Base-by-base conservation (phyloP, 139 green algal genomes). In the Coelastrella sp. region DNA sequence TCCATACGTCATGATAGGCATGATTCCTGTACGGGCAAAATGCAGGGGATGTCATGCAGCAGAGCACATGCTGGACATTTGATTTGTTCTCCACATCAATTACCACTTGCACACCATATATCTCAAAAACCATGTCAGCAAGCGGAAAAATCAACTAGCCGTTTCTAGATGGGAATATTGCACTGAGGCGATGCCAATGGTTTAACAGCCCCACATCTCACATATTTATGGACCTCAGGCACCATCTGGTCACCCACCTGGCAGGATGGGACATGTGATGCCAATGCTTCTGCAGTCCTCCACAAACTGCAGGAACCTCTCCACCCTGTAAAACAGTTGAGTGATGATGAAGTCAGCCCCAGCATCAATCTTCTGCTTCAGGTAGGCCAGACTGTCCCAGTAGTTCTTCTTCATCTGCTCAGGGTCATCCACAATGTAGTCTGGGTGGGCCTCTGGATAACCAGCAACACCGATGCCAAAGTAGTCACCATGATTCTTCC, bases 391-490 rank as follows among this genome's bases (percentile, higher is more conserved):
- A 92, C 98, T 96, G 7, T 91, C 91, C 95, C 93, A 94, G 92
- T 99, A 99, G 84, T 96, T 97, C 85, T 97, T 95, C 80, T 93
- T 90, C 94, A 97, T 97, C 82, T 94, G 73, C 79, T 94, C 93
- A 0, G 92, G 61, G 83, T 98, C 96, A 19, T 98, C 96, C 66
- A 96, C 94, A 88, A 99, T 99, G 72, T 87, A 91, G 85, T 99
- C 98, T 4, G 98, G 98, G 93, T 99, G 98, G 4, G 97, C 97
- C 94, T 99, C 98, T 7, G 98, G 98, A 93, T 99, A 99, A 17
- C 98, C 98, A 12, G 97, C 97, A 35, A 99, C 96, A 63, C 92
- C 94, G 78, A 99, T 99, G 83, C 98, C 97, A 94, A 99, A 99
- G 94, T 96, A 97, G 89, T 99, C 97, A 15, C 98, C 98, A 90